These are phyloP conservation scores for Nicotiana paniculata DNA, from an alignment of 257 asterid species.

Conservation along the genomic window DNA sequence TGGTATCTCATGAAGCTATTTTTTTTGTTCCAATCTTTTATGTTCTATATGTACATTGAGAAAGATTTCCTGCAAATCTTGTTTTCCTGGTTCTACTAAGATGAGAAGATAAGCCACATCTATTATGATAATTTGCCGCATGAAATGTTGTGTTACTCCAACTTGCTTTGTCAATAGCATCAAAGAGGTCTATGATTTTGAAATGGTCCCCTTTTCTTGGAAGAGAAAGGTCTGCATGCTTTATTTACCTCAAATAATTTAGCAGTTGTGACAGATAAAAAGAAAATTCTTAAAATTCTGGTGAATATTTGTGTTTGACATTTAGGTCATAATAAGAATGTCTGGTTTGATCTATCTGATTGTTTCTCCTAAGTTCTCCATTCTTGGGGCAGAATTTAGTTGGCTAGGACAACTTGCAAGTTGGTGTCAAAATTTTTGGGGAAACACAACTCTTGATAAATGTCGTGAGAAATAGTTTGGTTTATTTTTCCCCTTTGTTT, in stretches of 20 bases:
- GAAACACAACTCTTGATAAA: background rate
- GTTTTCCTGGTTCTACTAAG: background rate
- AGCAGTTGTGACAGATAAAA: too few relatives aligned
- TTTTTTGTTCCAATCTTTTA: too few relatives aligned
- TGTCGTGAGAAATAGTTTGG: background rate
- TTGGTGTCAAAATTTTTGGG: background rate
- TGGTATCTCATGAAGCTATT: background rate
- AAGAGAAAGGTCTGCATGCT: too few relatives aligned
- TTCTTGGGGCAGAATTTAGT: background rate
- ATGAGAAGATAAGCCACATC: background rate
- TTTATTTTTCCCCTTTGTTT: background rate
- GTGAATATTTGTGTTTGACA: background rate
- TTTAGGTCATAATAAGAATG: background rate
- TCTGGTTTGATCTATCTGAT: background rate
- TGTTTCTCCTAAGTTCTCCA: background rate
- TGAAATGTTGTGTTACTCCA: background rate
- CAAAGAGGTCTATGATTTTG: background rate
- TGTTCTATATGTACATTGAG: too few relatives aligned
- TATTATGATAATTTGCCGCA: background rate
- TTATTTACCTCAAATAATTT: too few relatives aligned
- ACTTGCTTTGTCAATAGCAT: background rate
- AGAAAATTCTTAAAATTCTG: too few relatives aligned
- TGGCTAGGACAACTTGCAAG: background rate
- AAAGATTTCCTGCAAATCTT: too few relatives aligned
- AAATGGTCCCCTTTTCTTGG: too few relatives aligned